Conservation (phyloP, 306 rosid species). For the Calophaca sinica region DNA sequence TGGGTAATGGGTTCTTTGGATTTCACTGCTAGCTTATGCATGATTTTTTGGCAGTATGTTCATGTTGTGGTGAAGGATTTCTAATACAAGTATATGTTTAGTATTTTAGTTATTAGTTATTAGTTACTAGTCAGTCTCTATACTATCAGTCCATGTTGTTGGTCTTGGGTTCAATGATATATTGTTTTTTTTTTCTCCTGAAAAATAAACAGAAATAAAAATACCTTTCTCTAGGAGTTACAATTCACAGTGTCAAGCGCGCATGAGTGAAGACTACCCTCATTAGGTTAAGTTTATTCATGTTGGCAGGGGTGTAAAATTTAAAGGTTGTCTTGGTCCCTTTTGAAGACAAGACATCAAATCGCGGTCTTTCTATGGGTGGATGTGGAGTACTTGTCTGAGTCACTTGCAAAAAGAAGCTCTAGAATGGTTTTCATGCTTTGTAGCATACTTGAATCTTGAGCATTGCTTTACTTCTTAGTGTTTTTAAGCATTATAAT, state of each 20-base stretch:
- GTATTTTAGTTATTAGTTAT: neutral
- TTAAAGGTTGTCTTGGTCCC: slow-evolving; percentile 39
- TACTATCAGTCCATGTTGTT: neutral
- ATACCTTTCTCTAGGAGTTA: slow-evolving; percentile 12
- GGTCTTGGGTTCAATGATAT: neutral
- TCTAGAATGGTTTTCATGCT: slow-evolving; percentile 35
- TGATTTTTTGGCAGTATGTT: neutral
- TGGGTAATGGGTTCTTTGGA: neutral
- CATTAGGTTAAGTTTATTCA: slow-evolving; percentile 51
- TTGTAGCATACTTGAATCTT: slow-evolving; percentile 29
- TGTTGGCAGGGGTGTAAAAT: slow-evolving; percentile 57
- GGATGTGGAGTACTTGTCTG: slow-evolving; percentile 37
- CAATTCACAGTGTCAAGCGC: neutral
- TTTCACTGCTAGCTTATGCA: neutral
- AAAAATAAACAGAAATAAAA: neutral
- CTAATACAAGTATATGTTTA: slow-evolving; percentile 7
- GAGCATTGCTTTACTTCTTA: neutral
- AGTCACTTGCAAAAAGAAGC: slow-evolving; percentile 31
- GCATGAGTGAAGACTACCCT: slow-evolving; percentile 36
- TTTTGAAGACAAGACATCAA: slow-evolving; percentile 31
- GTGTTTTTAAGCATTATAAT: slow-evolving; percentile 6
- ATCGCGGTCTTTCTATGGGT: slow-evolving; percentile 35
- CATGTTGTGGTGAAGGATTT: neutral
- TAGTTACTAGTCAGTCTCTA: neutral
- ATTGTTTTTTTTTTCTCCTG: neutral